phyloP scores from a whole-genome alignment of 2,329 filamentous ascomycete species.

The Thielaviopsis musarum region DNA sequence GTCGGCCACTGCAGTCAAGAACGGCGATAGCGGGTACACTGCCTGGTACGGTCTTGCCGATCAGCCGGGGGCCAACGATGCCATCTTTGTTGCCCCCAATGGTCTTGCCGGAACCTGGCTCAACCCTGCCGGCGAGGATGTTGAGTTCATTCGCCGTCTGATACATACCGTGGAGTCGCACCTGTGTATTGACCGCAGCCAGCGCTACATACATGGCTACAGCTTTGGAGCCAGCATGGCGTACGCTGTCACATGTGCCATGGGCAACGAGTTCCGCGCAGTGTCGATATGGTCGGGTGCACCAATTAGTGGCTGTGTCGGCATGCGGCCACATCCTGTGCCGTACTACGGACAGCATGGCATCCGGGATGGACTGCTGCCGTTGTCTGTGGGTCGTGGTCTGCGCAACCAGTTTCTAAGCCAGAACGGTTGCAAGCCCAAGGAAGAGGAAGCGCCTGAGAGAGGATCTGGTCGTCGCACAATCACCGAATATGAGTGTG shows the following conservation, averaged over 20 bases:
- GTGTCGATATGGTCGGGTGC: conserved; percentile 20
- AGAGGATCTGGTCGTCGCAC: conserved; percentile 14
- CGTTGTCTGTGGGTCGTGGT: conserved; percentile 18
- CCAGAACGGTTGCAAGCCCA: conserved; percentile 20
- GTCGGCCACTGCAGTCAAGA: conserved; percentile 21
- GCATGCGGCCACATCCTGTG: conserved; percentile 18
- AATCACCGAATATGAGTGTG: conserved; percentile 18
- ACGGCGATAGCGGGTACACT: conserved; percentile 17
- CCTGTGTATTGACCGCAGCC: conserved; percentile 26
- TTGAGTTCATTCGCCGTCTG: conserved; percentile 24
- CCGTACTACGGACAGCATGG: conserved; percentile 24
- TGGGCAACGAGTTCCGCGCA: conserved; percentile 21
- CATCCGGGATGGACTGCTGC: conserved; percentile 20
- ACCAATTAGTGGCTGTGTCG: conserved; percentile 18
- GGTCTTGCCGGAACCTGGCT: conserved; percentile 25
- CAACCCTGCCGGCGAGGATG: conserved; percentile 24
- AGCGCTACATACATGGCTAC: conserved; percentile 27
- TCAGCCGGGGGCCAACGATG: conserved; percentile 18
- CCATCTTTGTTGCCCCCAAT: conserved; percentile 26
- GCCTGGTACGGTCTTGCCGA: conserved; percentile 24
- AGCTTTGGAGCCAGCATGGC: conserved; percentile 27
- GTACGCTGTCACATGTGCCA: conserved; percentile 24
- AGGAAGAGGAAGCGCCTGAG: conserved; percentile 15
- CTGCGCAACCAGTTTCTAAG: conserved; percentile 21
- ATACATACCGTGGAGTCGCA: conserved; percentile 21